A percentile compares a stretch with the other conserved stretches of the same genome.
phyloP scores from a whole-genome alignment of 441 rosid genomes.

The Cnidoscolus chayamansa region DNA sequence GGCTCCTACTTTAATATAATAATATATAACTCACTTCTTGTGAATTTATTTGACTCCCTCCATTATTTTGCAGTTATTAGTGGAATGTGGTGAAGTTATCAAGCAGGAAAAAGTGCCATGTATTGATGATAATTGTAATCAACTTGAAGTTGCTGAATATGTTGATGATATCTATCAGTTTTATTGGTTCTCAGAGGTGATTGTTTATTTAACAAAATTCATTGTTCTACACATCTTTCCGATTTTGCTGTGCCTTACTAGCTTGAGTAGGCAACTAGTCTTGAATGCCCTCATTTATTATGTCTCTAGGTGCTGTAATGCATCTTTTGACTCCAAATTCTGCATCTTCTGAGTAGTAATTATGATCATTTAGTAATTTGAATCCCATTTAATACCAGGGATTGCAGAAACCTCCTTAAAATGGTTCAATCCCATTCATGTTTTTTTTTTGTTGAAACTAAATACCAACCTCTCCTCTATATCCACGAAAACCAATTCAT shows the following conservation, averaged over 20 bases:
- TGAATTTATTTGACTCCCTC: slow-evolving; percentile 22
- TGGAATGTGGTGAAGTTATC: slow-evolving; percentile 40
- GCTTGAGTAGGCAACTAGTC: slow-evolving; percentile 3
- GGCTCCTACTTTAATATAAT: slow-evolving; percentile 1
- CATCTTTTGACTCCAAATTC: background rate
- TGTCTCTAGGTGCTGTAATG: background rate
- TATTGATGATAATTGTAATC: slow-evolving; percentile 73
- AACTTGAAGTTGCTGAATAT: slow-evolving; percentile 91
- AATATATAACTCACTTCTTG: slow-evolving; percentile 12
- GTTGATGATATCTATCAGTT: slow-evolving; percentile 87
- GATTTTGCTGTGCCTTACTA: slow-evolving; percentile 8
- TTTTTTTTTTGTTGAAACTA: background rate
- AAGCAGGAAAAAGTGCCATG: slow-evolving; percentile 50
- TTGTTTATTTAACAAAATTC: slow-evolving; percentile 17
- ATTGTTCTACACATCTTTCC: background rate
- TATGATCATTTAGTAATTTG: background rate
- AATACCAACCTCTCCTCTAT: too few species aligned
- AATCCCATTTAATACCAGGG: background rate
- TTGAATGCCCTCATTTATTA: background rate
- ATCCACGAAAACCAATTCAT: too few species aligned
- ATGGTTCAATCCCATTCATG: background rate
- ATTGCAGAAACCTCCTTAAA: background rate
- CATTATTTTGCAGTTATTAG: slow-evolving; percentile 49
- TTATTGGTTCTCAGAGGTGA: slow-evolving; percentile 87
- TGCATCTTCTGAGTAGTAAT: background rate